These are phyloP conservation scores for Apiotrichum brassicae DNA, from an alignment of 1,284 basidiomycete species.

Conservation along the genomic window DNA sequence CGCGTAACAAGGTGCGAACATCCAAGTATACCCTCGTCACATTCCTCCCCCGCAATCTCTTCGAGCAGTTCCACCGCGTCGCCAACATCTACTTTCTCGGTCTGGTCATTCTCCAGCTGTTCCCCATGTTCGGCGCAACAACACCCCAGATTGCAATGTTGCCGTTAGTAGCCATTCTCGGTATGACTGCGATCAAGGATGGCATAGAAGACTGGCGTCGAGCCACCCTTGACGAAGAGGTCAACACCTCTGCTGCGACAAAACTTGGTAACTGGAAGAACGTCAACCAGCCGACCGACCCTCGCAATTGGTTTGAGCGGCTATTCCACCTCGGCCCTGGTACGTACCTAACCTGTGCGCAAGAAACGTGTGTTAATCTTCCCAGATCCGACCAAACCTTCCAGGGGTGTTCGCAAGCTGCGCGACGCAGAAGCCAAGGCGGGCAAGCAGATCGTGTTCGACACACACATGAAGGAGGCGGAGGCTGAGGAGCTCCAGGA, in stretches of 20 bases:
- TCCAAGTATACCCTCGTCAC: slow-evolving; percentile 88
- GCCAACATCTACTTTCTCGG: slow-evolving; percentile 90
- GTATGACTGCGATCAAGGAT: slow-evolving; percentile 89
- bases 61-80: slow-evolving; percentile 81
- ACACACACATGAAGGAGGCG: slow-evolving; percentile 37
- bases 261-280: slow-evolving; percentile 78
- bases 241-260: slow-evolving; percentile 43
- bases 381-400: slow-evolving; percentile 50
- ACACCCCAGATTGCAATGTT: slow-evolving; percentile 76
- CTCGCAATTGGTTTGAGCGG: slow-evolving; percentile 67
- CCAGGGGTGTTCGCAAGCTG: slow-evolving; percentile 77
- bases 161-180: slow-evolving; percentile 79
- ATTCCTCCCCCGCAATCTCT: slow-evolving; percentile 89
- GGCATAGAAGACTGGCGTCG: slow-evolving; percentile 90
- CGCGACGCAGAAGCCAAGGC: slow-evolving; percentile 68
- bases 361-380: background rate
- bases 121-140: slow-evolving; percentile 83
- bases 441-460: slow-evolving; percentile 60
- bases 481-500: slow-evolving; percentile 26
- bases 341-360: slow-evolving; percentile 1
- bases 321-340: slow-evolving; percentile 52
- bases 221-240: slow-evolving; percentile 73
- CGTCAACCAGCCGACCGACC: slow-evolving; percentile 75
- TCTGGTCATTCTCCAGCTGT: slow-evolving; percentile 79
- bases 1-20: slow-evolving; percentile 90